phyloP scores from a whole-genome alignment of 495 filamentous ascomycete genomes.

The Penicillium longicatenatum region DNA sequence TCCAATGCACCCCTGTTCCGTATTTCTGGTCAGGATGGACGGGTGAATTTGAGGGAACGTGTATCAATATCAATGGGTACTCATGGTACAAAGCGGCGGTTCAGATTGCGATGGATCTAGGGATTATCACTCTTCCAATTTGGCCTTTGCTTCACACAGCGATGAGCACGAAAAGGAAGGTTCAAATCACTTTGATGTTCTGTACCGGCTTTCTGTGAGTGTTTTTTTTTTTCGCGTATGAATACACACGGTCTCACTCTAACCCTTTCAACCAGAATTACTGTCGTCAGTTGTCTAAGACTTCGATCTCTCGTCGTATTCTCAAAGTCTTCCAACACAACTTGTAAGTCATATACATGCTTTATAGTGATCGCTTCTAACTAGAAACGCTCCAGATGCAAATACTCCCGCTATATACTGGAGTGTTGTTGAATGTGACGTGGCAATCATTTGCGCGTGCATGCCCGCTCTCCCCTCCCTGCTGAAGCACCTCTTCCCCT shows the following conservation, averaged over 20 bases:
- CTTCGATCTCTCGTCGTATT: conserved; percentile 39
- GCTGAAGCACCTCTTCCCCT: conserved; percentile 3
- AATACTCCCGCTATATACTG: conserved; percentile 46
- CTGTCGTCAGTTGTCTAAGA: conserved; percentile 42
- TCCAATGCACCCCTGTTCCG: conserved; percentile 39
- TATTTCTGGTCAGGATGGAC: conserved; percentile 36
- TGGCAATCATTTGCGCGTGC: conserved; percentile 50
- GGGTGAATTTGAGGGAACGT: conserved; percentile 24
- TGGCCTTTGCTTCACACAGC: conserved; percentile 43
- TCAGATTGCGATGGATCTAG: conserved; percentile 29
- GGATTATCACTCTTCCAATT: conserved; percentile 41
- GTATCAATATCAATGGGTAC: conserved; percentile 27
- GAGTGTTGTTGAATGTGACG: conserved; percentile 49
- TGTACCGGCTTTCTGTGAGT: conserved; percentile 54
- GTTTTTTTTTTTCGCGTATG: not conserved
- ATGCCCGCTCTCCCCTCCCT: conserved; percentile 24
- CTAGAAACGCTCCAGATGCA: conserved; percentile 31
- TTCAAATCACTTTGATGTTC: conserved; percentile 54
- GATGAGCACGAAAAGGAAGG: conserved; percentile 47
- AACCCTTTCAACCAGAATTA: conserved; percentile 17
- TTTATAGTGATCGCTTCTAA: not conserved
- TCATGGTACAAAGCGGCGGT: conserved; percentile 25
- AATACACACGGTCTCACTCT: not conserved
- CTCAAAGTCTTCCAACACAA: conserved; percentile 31
- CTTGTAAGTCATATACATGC: conserved; percentile 22